Evolutionary conservation across 345 rosid genomes (phyloP), one percentile per base, ranked within the genome.

Genomic region (Euclidium syriacum): DNA sequence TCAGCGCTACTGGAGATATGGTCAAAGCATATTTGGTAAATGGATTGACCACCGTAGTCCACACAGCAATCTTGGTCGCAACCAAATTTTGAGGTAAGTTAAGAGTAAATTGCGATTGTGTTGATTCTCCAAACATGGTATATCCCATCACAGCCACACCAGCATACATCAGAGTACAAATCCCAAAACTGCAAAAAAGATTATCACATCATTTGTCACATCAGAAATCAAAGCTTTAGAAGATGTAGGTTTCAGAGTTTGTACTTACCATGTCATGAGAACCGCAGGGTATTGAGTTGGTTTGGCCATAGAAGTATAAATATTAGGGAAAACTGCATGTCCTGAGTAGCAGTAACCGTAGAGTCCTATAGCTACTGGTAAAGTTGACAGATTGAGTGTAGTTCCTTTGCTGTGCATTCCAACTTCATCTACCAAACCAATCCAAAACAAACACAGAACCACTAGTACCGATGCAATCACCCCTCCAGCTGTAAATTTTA

Each of bases 1-100:
- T 83, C 88, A 92, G 52, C 46, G 98, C 98, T 47, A 92, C 98
- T 0, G 98, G 98, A 35, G 96, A 85, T 42, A 92, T 70, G 34
- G 98, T 92, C 73, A 92, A 78, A 50, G 98, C 98, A 79, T 88
- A 92, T 84, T 92, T 92, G 76, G 98, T 89, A 66, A 92, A 86
- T 42, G 98, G 98, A 64, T 89, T 92, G 8, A 92, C 92, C 5
- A 92, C 99, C 55, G 97, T 90, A 59, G 96, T 90, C 99, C 97
- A 94, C 65, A 90, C 80, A 34, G 97, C 99, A 68, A 94, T 77
- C 76, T 90, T 94, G n/a, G 99, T 80, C 73, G 95, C 99, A 46
- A 85, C 78, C 35, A 85, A 73, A 59, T 94, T 79, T 51, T 80
- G 76, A 4, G 97, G 96, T 92, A 94, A 67, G 88, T 94, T 94